Base-by-base conservation (phyloP, 2,329 filamentous ascomycete genomes). In the Elsinoe fawcettii region DNA sequence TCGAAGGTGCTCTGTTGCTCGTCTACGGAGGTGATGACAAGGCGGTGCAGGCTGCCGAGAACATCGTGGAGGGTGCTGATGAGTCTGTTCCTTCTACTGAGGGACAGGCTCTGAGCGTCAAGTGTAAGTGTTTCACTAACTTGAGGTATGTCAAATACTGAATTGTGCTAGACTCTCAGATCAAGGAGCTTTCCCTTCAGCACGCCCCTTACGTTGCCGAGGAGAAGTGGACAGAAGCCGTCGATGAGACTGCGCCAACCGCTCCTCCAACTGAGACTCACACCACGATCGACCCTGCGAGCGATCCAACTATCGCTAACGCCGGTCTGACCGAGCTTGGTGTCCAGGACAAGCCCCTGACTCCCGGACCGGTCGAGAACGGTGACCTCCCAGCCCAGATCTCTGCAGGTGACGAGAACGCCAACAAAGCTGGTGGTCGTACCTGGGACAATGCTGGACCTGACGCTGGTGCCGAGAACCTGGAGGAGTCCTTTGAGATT, bases 1-100 rank as follows among this genome's bases (percentile, higher is more conserved):
- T 93, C 59, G 88, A 95, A 73, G 88, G 88, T 55, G 84, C 89
- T 32, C 77, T 95, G 58, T 77, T 90, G 47, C 80, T 86, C 60
- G 86, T 93, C 30, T 93, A 95, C 72, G 82, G 83, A 46, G 89
- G 88, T 47, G 87, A 92, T 66, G 81, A 87, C 62, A 79, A 76
- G 63, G 88, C 87, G 53, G 87, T 93, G 22, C 75, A 81, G 56
- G 82, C 86, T 58, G 90, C 90, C 74, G 73, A 88, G 66, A 90
- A 88, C 75, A 77, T 95, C 58, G 86, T 90, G 57, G 78, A 88
- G 59, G 88, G 87, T 32, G 78, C 82, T 23, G 77, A 84, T 12
- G 87, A 92, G 62, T 76, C 76, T 59, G 83, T 88, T 1, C 73
- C 76, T 62, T 85, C 81, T 63, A 85, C 87, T 25, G 76, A 78